Evolutionary conservation across 2,329 filamentous ascomycete genomes (phyloP).

Genomic region (Cylindrodendrum hubeiense): DNA sequence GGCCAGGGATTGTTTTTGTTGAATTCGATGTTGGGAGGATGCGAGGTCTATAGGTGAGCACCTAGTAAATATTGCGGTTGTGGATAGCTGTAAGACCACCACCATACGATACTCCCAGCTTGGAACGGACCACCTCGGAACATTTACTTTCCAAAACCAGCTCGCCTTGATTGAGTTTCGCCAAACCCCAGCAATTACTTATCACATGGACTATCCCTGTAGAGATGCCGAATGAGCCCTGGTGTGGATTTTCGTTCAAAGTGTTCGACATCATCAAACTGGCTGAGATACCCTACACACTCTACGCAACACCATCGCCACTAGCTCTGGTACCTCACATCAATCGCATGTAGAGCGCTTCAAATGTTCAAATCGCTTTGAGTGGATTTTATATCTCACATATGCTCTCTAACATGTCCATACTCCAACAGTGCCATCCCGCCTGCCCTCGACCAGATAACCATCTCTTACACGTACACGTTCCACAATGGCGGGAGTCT

Average conservation of each 20-base stretch:
- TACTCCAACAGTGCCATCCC: conserved; percentile 88
- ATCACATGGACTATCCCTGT: background rate
- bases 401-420: conserved; percentile 76
- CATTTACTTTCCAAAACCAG: too few species aligned
- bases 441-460: conserved; percentile 90
- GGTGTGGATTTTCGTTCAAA: background rate
- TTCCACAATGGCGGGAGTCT: conserved; percentile 79
- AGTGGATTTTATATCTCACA: conserved; percentile 43
- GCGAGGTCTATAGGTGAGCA: background rate
- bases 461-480: conserved; percentile 92
- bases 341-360: conserved; percentile 2
- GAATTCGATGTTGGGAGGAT: background rate
- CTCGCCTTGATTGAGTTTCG: too few species aligned
- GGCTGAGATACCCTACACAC: background rate
- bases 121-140: background rate
- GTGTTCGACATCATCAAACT: background rate
- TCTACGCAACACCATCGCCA: background rate
- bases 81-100: conserved; percentile 6
- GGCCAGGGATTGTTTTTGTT: background rate
- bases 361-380: conserved; percentile 33
- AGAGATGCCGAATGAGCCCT: background rate
- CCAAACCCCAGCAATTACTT: background rate
- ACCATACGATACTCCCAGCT: background rate
- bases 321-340: background rate
- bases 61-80: background rate